phyloP scores from a whole-genome alignment of 805 yeast genomes.

The Metschnikowia chrysomelidarum region DNA sequence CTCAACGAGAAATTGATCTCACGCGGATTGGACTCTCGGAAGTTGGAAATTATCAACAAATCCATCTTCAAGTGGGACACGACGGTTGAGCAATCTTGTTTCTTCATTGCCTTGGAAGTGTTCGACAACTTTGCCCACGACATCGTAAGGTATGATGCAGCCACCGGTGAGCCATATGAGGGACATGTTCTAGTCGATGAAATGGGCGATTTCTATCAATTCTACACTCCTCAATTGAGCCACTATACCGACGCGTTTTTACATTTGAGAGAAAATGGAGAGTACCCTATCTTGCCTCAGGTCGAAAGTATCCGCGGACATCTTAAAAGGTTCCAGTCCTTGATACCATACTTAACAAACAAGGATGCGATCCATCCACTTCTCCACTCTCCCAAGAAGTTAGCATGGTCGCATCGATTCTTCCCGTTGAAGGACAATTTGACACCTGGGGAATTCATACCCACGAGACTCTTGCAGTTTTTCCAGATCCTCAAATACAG shows the following conservation, averaged over 20 bases:
- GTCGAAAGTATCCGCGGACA: constrained; percentile 23
- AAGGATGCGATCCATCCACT: constrained; percentile 55
- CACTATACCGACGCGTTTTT: constrained; percentile 55
- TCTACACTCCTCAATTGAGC: constrained; percentile 62
- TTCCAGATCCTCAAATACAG: constrained; percentile 57
- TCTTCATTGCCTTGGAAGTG: constrained; percentile 76
- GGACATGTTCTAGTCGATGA: constrained; percentile 75
- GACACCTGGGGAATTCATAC: constrained; percentile 74
- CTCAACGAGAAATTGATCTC: constrained; percentile 30
- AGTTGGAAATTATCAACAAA: constrained; percentile 65
- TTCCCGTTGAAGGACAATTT: constrained; percentile 68
- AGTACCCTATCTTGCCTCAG: constrained; percentile 33
- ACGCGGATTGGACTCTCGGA: constrained; percentile 50
- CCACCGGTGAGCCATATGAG: constrained; percentile 66
- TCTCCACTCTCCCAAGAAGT: constrained; percentile 44
- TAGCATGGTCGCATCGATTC: constrained; percentile 46
- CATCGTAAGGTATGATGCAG: constrained; percentile 68
- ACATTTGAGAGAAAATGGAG: constrained; percentile 50
- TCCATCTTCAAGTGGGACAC: constrained; percentile 76
- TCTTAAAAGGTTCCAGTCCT: constrained; percentile 25
- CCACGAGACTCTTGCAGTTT: constrained; percentile 69
- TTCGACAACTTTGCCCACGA: constrained; percentile 86
- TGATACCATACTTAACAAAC: constrained; percentile 28
- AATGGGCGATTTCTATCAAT: constrained; percentile 72
- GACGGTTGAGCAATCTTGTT: constrained; percentile 62